These are phyloP conservation scores for Zoysia japonica DNA, from an alignment of 176 grass and related monocot genomes.

Conservation along the genomic window DNA sequence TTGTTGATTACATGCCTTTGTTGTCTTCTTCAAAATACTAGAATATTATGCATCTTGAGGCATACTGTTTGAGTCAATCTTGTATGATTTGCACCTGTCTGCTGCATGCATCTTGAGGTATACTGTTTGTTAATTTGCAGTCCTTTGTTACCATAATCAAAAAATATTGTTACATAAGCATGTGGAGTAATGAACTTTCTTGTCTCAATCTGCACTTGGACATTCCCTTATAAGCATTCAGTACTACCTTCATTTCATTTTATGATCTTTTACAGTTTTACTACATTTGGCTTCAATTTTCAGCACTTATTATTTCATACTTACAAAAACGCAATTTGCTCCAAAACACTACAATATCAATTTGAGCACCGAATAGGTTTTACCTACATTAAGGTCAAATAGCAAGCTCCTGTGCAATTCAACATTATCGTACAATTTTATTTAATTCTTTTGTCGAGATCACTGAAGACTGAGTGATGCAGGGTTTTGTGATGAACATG, in stretches of 20 bases:
- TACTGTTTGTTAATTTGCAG: too few species aligned
- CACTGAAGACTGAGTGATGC: slow-evolving; percentile 38
- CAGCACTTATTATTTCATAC: too few species aligned
- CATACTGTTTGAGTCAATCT: too few species aligned
- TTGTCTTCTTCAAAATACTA: too few species aligned
- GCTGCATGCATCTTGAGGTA: too few species aligned
- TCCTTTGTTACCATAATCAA: neutral
- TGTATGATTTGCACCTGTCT: too few species aligned
- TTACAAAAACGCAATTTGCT: neutral
- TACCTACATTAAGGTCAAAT: neutral
- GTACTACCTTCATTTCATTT: neutral
- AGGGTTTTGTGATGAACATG: slow-evolving; percentile 98
- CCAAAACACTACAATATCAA: neutral
- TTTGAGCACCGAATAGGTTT: neutral
- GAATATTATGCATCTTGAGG: too few species aligned
- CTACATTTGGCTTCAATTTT: neutral
- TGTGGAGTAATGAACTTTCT: neutral
- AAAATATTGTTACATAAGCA: neutral
- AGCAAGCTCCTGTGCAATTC: neutral
- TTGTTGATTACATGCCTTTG: too few species aligned
- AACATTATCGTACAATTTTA: neutral
- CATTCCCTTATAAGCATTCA: neutral
- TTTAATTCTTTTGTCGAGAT: slow-evolving; percentile 1
- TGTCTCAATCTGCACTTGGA: neutral
- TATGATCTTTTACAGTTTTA: neutral